phyloP scores from a whole-genome alignment of 768 basidiomycete species.

The Pholiota molesta region DNA sequence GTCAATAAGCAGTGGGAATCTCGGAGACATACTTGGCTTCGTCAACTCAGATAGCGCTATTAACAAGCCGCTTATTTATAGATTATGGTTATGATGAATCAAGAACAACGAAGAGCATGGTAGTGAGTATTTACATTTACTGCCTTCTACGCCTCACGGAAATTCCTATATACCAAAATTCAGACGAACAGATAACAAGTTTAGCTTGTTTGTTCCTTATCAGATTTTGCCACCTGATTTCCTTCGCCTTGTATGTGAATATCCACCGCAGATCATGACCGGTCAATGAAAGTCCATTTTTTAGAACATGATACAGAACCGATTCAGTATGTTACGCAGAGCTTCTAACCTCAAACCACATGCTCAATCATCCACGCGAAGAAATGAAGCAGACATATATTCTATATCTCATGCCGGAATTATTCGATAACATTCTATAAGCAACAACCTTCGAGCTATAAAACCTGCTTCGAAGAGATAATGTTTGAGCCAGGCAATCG shows the following conservation, averaged over 20 bases:
- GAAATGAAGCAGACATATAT: not conserved
- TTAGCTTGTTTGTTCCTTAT: conserved; percentile 7
- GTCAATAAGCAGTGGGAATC: conserved; percentile 1
- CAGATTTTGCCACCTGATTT: conserved; percentile 4
- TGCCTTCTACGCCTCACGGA: conserved; percentile 3
- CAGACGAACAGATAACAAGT: conserved; percentile 4
- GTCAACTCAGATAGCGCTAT: not conserved
- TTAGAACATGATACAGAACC: not conserved
- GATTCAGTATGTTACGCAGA: conserved; percentile 3
- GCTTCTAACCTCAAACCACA: conserved; percentile 8
- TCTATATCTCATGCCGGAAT: too few species aligned
- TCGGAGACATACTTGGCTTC: not conserved
- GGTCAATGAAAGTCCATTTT: not conserved
- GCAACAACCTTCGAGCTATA: not conserved
- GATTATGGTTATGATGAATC: not conserved
- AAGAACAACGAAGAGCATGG: conserved; percentile 5
- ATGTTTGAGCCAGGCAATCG: not conserved
- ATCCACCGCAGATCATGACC: not conserved
- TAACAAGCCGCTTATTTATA: conserved; percentile 1
- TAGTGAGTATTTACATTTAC: not conserved
- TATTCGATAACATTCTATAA: conserved; percentile 1
- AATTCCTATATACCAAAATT: not conserved
- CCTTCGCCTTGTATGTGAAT: conserved; percentile 1
- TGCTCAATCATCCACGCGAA: conserved; percentile 3
- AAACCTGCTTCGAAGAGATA: not conserved